Evolutionary conservation across 805 yeast species (phyloP).

Genomic region (Tetrapisispora arboricola): DNA sequence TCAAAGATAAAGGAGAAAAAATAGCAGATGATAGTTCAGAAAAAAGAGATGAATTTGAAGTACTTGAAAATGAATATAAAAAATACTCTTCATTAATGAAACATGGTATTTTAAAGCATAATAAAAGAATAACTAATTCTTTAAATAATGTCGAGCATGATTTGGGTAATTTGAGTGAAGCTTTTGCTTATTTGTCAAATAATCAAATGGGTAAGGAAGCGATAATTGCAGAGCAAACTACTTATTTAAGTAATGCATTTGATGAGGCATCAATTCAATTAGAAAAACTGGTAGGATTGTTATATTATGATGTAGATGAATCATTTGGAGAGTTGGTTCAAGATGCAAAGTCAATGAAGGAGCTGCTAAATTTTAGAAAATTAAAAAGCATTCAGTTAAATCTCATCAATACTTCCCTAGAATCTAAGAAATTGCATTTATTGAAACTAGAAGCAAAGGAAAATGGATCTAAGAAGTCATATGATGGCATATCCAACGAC

Average conservation of each 20-base stretch:
- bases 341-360: conserved; percentile 25
- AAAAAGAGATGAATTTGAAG: conserved; percentile 15
- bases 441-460: conserved; percentile 20
- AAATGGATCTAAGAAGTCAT: conserved; percentile 5
- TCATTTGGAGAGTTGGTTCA: conserved; percentile 25
- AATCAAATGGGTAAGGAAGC: conserved; percentile 16
- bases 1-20: background rate
- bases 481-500: conserved; percentile 5
- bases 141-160: conserved; percentile 17
- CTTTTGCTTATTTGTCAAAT: conserved; percentile 18
- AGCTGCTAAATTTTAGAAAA: conserved; percentile 24
- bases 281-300: conserved; percentile 21
- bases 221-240: conserved; percentile 20
- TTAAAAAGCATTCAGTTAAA: conserved; percentile 24
- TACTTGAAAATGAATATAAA: conserved; percentile 24
- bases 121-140: conserved; percentile 21
- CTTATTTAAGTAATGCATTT: conserved; percentile 21
- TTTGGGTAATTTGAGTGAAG: conserved; percentile 21
- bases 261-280: conserved; percentile 18
- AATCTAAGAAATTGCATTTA: conserved; percentile 17
- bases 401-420: conserved; percentile 16
- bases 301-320: conserved; percentile 27
- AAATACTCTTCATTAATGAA: conserved; percentile 19
- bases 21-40: background rate
- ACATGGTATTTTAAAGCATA: conserved; percentile 23